A percentile compares a stretch with the other conserved stretches of the same genome.
phyloP scores from a whole-genome alignment of 108 stramenopile species.

The Skeletonema potamos region DNA sequence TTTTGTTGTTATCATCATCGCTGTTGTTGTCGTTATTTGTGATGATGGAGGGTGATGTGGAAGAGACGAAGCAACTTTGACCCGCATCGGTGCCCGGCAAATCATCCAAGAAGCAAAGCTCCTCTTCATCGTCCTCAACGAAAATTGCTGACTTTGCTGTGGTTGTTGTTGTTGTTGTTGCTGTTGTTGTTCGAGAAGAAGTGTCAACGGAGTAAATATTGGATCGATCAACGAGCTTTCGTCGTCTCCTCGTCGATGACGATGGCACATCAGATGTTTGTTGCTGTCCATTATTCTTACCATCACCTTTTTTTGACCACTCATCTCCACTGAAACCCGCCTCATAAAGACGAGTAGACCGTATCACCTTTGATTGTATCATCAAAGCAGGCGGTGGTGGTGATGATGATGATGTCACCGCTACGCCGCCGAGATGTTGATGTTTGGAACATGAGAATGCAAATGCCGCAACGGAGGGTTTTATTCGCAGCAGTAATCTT shows the following conservation, averaged over 20 bases:
- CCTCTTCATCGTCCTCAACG: not conserved
- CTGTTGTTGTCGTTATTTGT: not conserved
- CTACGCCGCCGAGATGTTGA: too few species aligned
- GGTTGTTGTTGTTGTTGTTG: not conserved
- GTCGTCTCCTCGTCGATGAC: not conserved
- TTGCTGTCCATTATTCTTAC: not conserved
- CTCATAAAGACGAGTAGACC: too few species aligned
- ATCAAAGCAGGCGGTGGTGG: too few species aligned
- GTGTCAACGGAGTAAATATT: not conserved
- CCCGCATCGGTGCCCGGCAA: slow-evolving; percentile 8
- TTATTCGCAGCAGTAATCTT: too few species aligned
- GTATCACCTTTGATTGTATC: too few species aligned
- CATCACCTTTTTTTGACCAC: too few species aligned
- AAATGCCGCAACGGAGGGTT: too few species aligned
- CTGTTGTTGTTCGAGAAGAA: not conserved
- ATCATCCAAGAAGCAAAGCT: slow-evolving; percentile 12
- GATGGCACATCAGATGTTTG: not conserved
- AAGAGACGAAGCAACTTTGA: slow-evolving; percentile 16
- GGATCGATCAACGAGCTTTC: slow-evolving; percentile 1
- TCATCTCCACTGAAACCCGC: too few species aligned
- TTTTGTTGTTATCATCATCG: too few species aligned
- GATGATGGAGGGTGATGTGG: not conserved
- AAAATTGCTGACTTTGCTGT: not conserved
- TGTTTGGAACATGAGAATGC: too few species aligned
- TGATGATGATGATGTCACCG: too few species aligned